These are phyloP conservation scores for Baorangia bicolor DNA, from an alignment of 768 basidiomycete species.

Conservation along the genomic window DNA sequence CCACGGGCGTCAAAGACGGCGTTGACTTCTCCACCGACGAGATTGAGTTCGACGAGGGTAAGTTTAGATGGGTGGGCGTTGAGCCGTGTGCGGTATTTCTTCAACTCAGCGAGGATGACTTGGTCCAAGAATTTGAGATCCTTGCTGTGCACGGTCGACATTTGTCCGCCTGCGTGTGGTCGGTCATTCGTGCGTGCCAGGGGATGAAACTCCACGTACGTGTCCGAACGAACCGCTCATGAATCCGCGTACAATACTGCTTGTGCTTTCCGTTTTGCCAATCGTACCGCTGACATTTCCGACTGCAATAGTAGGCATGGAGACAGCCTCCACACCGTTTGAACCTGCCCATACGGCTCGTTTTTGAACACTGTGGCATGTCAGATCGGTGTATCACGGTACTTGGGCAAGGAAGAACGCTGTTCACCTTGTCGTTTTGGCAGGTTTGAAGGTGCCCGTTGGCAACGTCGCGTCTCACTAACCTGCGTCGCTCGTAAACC, in stretches of 20 bases:
- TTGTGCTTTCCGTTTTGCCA: conserved; percentile 31
- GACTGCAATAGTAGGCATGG: conserved; percentile 31
- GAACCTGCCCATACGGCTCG: conserved; percentile 13
- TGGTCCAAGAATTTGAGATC: conserved; percentile 29
- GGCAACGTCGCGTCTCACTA: conserved; percentile 17
- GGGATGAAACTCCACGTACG: conserved; percentile 9
- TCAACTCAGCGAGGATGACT: conserved; percentile 27
- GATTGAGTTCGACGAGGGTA: conserved; percentile 27
- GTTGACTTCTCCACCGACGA: conserved; percentile 11
- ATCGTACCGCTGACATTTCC: conserved; percentile 27
- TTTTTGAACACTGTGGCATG: conserved; percentile 21
- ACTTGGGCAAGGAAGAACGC: neutral
- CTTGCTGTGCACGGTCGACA: conserved; percentile 23
- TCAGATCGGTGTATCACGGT: neutral
- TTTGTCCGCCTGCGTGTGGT: conserved; percentile 18
- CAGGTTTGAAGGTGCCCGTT: conserved; percentile 26
- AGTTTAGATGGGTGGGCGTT: conserved; percentile 14
- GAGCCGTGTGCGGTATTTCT: conserved; percentile 16
- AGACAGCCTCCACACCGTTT: conserved; percentile 29
- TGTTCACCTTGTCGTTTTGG: conserved; percentile 23
- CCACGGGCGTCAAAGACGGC: conserved; percentile 19
- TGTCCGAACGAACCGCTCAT: conserved; percentile 17
- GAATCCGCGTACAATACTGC: conserved; percentile 23
- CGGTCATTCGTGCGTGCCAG: neutral
- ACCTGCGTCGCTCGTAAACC: conserved; percentile 19